These are phyloP conservation scores for Micromonas pusilla DNA, from an alignment of 139 green algal genomes.

Conservation along the genomic window DNA sequence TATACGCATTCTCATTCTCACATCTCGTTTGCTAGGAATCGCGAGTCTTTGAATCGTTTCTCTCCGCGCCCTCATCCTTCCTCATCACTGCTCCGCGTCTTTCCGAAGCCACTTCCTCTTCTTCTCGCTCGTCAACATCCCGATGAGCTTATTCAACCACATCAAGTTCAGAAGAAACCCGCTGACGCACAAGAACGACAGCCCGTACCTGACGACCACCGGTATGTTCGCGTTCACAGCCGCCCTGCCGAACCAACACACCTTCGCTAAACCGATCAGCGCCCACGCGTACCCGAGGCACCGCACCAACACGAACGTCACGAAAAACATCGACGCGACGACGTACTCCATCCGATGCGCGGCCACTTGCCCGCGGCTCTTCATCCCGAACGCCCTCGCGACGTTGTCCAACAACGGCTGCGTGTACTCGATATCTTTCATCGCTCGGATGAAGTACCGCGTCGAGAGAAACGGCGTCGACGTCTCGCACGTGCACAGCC, in stretches of 20 bases:
- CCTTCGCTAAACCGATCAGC: neutral
- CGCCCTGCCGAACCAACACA: neutral
- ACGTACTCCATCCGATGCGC: slow-evolving; percentile 6
- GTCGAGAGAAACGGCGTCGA: slow-evolving; percentile 6
- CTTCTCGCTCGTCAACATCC: neutral
- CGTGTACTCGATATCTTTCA: slow-evolving; percentile 15
- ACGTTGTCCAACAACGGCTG: neutral
- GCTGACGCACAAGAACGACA: neutral
- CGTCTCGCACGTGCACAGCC: slow-evolving; percentile 3
- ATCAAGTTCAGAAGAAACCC: slow-evolving; percentile 3
- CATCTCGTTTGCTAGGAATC: too few relatives aligned
- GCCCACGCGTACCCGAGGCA: neutral
- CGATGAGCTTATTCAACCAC: slow-evolving; percentile 1
- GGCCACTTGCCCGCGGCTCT: neutral
- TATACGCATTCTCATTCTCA: too few relatives aligned
- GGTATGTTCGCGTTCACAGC: neutral
- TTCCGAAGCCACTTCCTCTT: too few relatives aligned
- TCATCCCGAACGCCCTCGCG: neutral
- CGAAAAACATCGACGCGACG: neutral
- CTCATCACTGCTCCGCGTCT: too few relatives aligned
- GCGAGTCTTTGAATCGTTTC: too few relatives aligned
- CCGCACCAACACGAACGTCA: neutral
- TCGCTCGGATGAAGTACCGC: slow-evolving; percentile 5
- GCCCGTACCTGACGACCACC: neutral
- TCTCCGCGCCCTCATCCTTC: too few relatives aligned